phyloP scores from a whole-genome alignment of 2,329 filamentous ascomycete genomes.

The Dothideomycetes sp. region DNA sequence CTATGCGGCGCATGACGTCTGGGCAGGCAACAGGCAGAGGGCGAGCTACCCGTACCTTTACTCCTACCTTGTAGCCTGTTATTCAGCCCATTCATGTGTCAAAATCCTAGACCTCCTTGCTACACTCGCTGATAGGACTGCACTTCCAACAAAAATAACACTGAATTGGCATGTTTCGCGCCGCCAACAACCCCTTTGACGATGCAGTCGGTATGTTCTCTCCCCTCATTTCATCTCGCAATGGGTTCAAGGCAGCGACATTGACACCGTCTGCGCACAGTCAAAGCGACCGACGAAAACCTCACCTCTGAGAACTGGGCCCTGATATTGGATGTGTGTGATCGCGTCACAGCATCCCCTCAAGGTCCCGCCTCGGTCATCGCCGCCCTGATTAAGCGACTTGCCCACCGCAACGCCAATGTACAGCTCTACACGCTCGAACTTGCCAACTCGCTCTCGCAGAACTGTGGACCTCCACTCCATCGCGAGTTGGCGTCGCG shows the following conservation, averaged over 20 bases:
- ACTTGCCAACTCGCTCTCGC: constrained; percentile 82
- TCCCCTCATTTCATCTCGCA: not conserved
- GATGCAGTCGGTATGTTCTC: constrained; percentile 52
- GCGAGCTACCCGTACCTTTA: no score
- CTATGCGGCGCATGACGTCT: not conserved
- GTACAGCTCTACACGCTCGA: constrained; percentile 92
- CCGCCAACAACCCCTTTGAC: constrained; percentile 48
- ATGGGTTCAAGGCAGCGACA: not conserved
- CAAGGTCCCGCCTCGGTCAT: constrained; percentile 43
- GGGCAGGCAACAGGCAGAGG: not conserved
- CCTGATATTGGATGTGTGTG: constrained; percentile 44
- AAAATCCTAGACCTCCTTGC: not conserved
- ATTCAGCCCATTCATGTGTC: not conserved
- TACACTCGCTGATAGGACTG: not conserved
- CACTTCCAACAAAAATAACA: constrained; percentile 12
- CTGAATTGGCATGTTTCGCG: constrained; percentile 32
- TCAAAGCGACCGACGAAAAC: constrained; percentile 93
- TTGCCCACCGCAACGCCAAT: constrained; percentile 89
- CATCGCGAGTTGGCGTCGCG: constrained; percentile 84
- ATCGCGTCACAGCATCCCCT: constrained; percentile 23
- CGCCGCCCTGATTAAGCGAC: constrained; percentile 78
- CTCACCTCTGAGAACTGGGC: constrained; percentile 77
- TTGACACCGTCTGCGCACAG: constrained; percentile 25
- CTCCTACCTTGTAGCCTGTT: not conserved
- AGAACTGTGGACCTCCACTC: constrained; percentile 79